phyloP scores from a whole-genome alignment of 1,284 basidiomycete species.

The Marasmius tenuissimus region DNA sequence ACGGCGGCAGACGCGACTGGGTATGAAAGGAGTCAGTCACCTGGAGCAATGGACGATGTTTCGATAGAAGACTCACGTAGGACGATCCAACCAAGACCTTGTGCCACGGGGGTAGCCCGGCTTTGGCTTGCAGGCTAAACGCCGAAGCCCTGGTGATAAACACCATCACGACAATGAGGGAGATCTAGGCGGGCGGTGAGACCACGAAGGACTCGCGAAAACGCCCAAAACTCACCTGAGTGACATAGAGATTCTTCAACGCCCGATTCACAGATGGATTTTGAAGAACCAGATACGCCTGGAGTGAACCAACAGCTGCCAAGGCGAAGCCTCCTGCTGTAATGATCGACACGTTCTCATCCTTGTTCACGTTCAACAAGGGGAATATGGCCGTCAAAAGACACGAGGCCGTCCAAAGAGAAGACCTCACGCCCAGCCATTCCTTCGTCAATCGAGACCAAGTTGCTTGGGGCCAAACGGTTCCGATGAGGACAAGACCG shows the following conservation, averaged over 20 bases:
- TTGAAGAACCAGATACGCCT: slow-evolving; percentile 1
- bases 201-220: not conserved
- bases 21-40: not conserved
- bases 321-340: slow-evolving; percentile 30
- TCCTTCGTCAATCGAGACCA: slow-evolving; percentile 40
- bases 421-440: slow-evolving; percentile 29
- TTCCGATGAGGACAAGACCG: slow-evolving; percentile 64
- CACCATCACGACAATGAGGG: slow-evolving; percentile 50
- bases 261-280: not conserved
- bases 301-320: slow-evolving; percentile 15
- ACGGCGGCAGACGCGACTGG: slow-evolving; percentile 47
- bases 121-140: slow-evolving; percentile 59
- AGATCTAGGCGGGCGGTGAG: not conserved
- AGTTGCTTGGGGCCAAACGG: slow-evolving; percentile 62
- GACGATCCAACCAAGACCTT: slow-evolving; percentile 65
- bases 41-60: slow-evolving; percentile 6
- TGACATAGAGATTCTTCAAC: not conserved
- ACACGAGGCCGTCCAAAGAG: slow-evolving; percentile 57
- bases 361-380: slow-evolving; percentile 71
- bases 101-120: slow-evolving; percentile 68
- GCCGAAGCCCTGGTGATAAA: slow-evolving; percentile 59
- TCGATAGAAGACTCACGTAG: slow-evolving; percentile 48
- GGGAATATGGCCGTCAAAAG: slow-evolving; percentile 67
- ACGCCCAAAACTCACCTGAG: slow-evolving; percentile 37
- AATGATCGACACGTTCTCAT: slow-evolving; percentile 61